Base-by-base conservation (phyloP, 1,284 basidiomycete genomes). In the Earliella scabrosa region DNA sequence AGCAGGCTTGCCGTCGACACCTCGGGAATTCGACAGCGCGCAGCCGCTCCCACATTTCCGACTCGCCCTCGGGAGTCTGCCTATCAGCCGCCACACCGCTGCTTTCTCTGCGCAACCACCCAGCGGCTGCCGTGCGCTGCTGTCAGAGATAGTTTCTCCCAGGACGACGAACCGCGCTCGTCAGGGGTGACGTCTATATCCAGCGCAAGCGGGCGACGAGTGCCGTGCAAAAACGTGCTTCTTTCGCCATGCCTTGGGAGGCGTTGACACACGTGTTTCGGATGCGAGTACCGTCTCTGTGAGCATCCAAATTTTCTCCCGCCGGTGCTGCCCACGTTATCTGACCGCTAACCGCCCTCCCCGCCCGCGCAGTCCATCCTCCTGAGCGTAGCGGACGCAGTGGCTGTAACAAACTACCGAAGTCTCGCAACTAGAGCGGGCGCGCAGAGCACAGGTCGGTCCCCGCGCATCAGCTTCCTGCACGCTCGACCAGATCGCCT, bases 201-300 rank as follows among this genome's bases (percentile, higher is more conserved):
- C 38, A 58, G 56, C 39, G 38, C 16, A 39, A 21, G 40, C n/a
- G 38, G n/a, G 23, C 29, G 43, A 39, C 36, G 52, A 54, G 57
- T 57, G 60, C 60, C 45, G 54, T 47, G 29, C 48, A 31, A 20
- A n/a, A 29, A 26, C 32, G 36, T 52, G 54, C 57, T 62, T 62
- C 60, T 58, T 44, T 11, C 39, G 45, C 38, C 48, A 51, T 54
- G 54, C 45, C 23, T 52, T 45, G 46, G 40, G 51, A 50, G 52
- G 56, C 44, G 36, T 45, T 40, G 47, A 50, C 60, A 57, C 60
- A 62, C 60, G 60, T 62, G 60, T 59, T 58, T 59, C 57, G 52
- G 57, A 59, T 48, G 54, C 50, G 54, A 59, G 54, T 21, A 49
- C 50, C 34, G 47, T 58, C 39, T n/a, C n/a, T 52, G 43, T 41